Base-by-base conservation (phyloP, 2,329 filamentous ascomycete genomes). In the Daldinia sp. region DNA sequence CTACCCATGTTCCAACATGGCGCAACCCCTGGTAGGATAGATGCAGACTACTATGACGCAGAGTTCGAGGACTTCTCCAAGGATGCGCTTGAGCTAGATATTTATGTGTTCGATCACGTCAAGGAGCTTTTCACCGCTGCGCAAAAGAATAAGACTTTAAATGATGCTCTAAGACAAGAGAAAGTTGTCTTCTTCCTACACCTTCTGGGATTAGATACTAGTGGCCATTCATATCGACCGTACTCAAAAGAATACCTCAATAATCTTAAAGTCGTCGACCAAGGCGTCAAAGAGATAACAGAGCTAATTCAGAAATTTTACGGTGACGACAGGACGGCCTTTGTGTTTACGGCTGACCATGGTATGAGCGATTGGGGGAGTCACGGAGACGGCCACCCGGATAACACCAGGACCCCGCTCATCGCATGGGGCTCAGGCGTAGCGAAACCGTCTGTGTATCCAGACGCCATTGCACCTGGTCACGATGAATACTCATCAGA, bases 311-410 rank as follows among this genome's bases (percentile, higher is more conserved):
- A 97, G 39, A 87, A 91, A 12, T 99, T 98, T 78, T 99, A 98
- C 75, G 86, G 82, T 4, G 91, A 94, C 74, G 91, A 88, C 61
- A 90, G 96, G 79, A 98, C 96, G 0, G 93, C 97, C 0, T 99
- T 95, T 78, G 89, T 99, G 15, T 99, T 99, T 78, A 99, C 97
- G 1, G 96, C 96, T 6, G 96, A 99, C 77, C 96, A 99, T 79
- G 96, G 96, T 18, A 99, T 99, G 96, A 98, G 93, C 77, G 96
- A 99, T 80, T 98, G 92, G 91, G 96, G 97, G n/a, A 98, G 94
- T 74, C 97, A 99, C 79, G 97, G 97, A 41, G 96, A 99, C 79
- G 96, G 96, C 6, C 94, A 99, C 80, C 96, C 96, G 0, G 93
- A 99, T 79, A 99, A 98, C 76, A 99, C 96, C 2, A 89, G 96